A percentile compares a stretch with the other conserved stretches of the same genome.
These are phyloP conservation scores for Boletus reticuloceps DNA, from an alignment of 768 basidiomycete genomes.

Conservation along the genomic window DNA sequence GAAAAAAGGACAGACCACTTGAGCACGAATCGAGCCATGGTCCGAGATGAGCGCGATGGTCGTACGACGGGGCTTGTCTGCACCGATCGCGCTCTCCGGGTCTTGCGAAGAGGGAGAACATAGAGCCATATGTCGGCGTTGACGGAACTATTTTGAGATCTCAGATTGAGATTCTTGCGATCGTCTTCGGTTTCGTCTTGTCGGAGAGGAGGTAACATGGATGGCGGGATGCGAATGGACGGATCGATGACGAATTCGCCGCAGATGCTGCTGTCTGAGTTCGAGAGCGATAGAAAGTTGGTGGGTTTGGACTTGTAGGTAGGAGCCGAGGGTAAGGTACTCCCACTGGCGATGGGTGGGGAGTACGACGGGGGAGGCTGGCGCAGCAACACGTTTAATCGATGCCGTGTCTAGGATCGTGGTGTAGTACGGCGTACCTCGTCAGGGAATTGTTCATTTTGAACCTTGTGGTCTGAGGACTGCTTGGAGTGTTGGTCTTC, in stretches of 20 bases:
- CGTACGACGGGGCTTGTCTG: constrained; percentile 15
- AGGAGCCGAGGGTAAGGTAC: neutral
- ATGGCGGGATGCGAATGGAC: constrained; percentile 35
- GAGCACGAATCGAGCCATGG: constrained; percentile 11
- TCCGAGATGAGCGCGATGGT: constrained; percentile 19
- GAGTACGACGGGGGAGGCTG: constrained; percentile 28
- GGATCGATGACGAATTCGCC: constrained; percentile 46
- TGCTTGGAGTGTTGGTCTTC: neutral
- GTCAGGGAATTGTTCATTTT: too few species aligned
- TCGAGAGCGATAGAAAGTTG: constrained; percentile 19
- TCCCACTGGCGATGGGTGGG: neutral
- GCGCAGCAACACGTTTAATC: neutral
- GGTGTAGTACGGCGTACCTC: neutral
- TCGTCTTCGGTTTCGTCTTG: constrained; percentile 35
- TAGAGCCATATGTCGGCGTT: constrained; percentile 41
- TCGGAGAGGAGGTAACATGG: constrained; percentile 38
- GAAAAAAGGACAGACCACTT: too few species aligned
- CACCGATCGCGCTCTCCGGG: neutral
- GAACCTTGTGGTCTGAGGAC: neutral
- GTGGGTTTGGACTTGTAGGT: constrained; percentile 28
- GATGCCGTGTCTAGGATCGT: too few species aligned
- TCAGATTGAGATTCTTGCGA: constrained; percentile 39
- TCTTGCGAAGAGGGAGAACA: neutral
- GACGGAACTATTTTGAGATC: constrained; percentile 34
- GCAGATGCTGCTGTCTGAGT: constrained; percentile 3